Evolutionary conservation across 176 grass and related monocot species (phyloP).

Genomic region (barley (Hordeum vulgare)): MorexV3_pseudomolecules_assembly NC_058524.1:22835784-22836283

Average conservation of each 20-base stretch:
- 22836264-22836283: conserved; percentile 14
- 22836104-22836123: background rate
- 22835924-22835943: conserved; percentile 22
- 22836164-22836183: conserved; percentile 24
- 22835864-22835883: conserved; percentile 50
- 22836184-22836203: conserved; percentile 21
- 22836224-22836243: conserved; percentile 11
- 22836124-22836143: conserved; percentile 33
- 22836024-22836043: conserved; percentile 28
- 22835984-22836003: conserved; percentile 36
- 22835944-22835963: conserved; percentile 52
- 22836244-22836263: conserved; percentile 12
- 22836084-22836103: conserved; percentile 19
- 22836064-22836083: conserved; percentile 32
- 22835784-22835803: conserved; percentile 19
- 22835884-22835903: conserved; percentile 68
- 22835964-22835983: conserved; percentile 42
- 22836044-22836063: background rate
- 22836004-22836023: conserved; percentile 28
- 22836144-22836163: background rate
- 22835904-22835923: conserved; percentile 60
- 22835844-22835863: conserved; percentile 46
- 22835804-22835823: background rate
- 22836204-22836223: conserved; percentile 9
- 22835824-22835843: background rate